Base-by-base conservation (phyloP, 2,329 filamentous ascomycete genomes). In the Proliferodiscus dingleyae region DNA sequence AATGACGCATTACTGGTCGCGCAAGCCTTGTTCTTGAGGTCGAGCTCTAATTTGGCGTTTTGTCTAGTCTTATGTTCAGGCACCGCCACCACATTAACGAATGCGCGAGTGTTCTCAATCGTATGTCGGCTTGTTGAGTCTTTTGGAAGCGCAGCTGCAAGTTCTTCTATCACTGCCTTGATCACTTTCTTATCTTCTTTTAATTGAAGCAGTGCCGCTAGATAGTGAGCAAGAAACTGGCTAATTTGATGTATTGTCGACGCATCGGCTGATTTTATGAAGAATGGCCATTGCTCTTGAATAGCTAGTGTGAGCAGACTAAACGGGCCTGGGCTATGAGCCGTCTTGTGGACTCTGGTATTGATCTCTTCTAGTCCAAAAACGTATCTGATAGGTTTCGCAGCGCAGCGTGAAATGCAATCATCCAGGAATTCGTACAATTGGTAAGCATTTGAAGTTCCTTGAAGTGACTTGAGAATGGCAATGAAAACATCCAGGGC, bases 371-470 rank as follows among this genome's bases (percentile, higher is more conserved):
- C 74, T 21, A 87, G 65, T 59, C 81, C 71, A 50, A 93, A 85
- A 22, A 93, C 80, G 59, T 95, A 91, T 61, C 89, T 94, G 59
- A 94, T 83, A 0, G 89, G 86, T 19, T 84, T 83, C 46, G 77
- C 81, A 13, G 83, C 82, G 55, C 87, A 87, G 19, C 90, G 80
- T 23, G 80, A 80, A 42, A 87, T 73, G 64, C 88, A 94, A 51
- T 94, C 89, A 60, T 96, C 90, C 21, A 96, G 64, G 60, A 93
- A 94, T 0, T 71, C 64, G 68, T 86, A 85, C 1, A 89, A 61
- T 0, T 61, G 55, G 11, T 69, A 65, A 54, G 73, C 64, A 10
- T 64, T 62, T 10, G 63, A 62, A 49, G 45, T 33, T 50, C 45
- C 43, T 21, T 61, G 58, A 4, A 58, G 47, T 8, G 51, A 30